Evolutionary conservation across 1,284 basidiomycete genomes (phyloP).

Genomic region (Leccinum subspadiceum): DNA sequence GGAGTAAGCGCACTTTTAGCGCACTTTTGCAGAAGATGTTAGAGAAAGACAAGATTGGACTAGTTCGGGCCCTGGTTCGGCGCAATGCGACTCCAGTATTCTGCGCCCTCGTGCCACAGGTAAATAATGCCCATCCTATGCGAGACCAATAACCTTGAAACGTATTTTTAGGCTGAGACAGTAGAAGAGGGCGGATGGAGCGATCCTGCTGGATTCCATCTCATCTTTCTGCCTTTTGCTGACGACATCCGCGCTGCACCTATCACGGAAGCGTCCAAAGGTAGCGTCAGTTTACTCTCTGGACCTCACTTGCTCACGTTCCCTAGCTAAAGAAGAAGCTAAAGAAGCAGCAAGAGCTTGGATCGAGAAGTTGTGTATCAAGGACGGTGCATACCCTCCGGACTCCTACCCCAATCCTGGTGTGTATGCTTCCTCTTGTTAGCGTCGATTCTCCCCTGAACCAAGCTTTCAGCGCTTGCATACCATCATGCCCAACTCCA

Average conservation of each 20-base stretch:
- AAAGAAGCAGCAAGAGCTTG: conserved; percentile 70
- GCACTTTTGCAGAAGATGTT: conserved; percentile 85
- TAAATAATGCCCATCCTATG: conserved; percentile 28
- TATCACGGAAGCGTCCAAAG: conserved; percentile 53
- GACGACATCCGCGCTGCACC: conserved; percentile 89
- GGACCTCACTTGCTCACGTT: background rate
- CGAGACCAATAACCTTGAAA: background rate
- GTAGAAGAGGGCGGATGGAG: conserved; percentile 72
- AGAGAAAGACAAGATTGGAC: conserved; percentile 79
- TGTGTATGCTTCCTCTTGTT: conserved; percentile 36
- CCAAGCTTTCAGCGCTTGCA: conserved; percentile 53
- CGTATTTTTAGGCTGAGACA: conserved; percentile 59
- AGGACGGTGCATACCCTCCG: conserved; percentile 79
- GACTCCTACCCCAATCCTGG: conserved; percentile 93
- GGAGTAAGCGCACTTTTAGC: conserved; percentile 88
- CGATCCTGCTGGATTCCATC: conserved; percentile 88
- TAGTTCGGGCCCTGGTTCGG: conserved; percentile 73
- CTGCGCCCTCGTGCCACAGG: conserved; percentile 87
- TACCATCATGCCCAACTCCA: conserved; percentile 90
- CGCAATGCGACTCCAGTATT: conserved; percentile 78
- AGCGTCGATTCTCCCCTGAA: conserved; percentile 2
- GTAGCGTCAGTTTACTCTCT: conserved; percentile 32
- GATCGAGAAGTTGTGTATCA: conserved; percentile 78
- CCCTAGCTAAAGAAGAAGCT: conserved; percentile 65
- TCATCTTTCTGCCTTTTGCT: conserved; percentile 88